These are phyloP conservation scores for Prunus mongolica DNA, from an alignment of 306 rosid genomes.

Conservation along the genomic window DNA sequence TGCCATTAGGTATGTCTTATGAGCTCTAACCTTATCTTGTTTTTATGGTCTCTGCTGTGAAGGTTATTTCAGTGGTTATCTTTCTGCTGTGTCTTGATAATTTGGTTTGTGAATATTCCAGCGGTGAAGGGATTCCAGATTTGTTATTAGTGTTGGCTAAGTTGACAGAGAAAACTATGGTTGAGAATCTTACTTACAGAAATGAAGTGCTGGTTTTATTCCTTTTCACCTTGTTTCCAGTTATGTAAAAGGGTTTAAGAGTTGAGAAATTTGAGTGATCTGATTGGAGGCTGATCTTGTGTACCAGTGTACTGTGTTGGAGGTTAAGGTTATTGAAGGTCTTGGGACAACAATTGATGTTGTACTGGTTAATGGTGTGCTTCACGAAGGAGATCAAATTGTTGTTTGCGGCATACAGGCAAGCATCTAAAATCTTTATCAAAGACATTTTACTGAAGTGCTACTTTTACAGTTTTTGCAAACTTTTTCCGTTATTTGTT, in stretches of 20 bases:
- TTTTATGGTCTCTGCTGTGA: not conserved
- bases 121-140: slow-evolving; percentile 97
- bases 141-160: slow-evolving; percentile 71
- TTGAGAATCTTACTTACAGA: slow-evolving; percentile 76
- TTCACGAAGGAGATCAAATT: slow-evolving; percentile 97
- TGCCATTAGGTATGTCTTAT: slow-evolving; percentile 69
- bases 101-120: slow-evolving; percentile 32
- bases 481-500: not conserved
- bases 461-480: slow-evolving; percentile 2
- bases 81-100: slow-evolving; percentile 13
- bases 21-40: not conserved
- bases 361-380: slow-evolving; percentile 88
- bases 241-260: slow-evolving; percentile 18
- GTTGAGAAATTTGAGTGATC: slow-evolving; percentile 21
- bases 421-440: slow-evolving; percentile 25
- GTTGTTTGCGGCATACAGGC: slow-evolving; percentile 98
- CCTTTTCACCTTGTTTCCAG: slow-evolving; percentile 13
- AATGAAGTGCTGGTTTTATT: slow-evolving; percentile 77
- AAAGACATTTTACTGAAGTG: not conserved
- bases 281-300: slow-evolving; percentile 31
- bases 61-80: not conserved
- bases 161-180: slow-evolving; percentile 92
- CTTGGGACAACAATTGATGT: slow-evolving; percentile 98
- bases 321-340: slow-evolving; percentile 95
- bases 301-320: slow-evolving; percentile 89